Base-by-base conservation (phyloP, 257 asterid species). In the Solanum appendiculatum region DNA sequence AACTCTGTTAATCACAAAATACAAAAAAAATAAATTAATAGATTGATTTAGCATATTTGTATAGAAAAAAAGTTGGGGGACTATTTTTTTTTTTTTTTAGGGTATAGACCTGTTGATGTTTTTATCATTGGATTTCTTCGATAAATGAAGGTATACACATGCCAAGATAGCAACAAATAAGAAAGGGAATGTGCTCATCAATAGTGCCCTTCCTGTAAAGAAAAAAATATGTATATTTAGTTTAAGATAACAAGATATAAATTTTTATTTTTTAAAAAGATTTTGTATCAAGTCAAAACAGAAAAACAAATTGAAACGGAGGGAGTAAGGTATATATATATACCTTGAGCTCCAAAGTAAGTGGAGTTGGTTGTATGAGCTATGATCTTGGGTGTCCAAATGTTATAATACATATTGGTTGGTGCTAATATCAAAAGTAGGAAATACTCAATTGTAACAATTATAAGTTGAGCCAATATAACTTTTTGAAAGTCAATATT, bases 301-400 rank as follows among this genome's bases (percentile, higher is more conserved):
- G 1, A 20, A 2, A 23, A 1, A 23, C 0, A 20, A 8, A 7
- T 56, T 56, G 25, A 56, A 7, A 56, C 12, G 11, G 2, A 7
- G 13, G n/a, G 10, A 54, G n/a, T 54, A 54, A 20, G 7, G 9
- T 9, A 40, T 40, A 40, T 20, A 54, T 54, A 16, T 51, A 7
- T 63, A 94, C 98, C 99, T 92, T 94, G 97, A 40, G 92, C 82
- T 87, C 98, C 99, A 84, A 94, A 96, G 90, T 86, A 95, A 75
- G 99, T 95, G 89, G 98, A 86, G 40, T 89, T 64, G 34, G 60
- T 20, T 13, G 95, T 85, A 12, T 88, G 33, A 11, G 90, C 81
- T 86, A 89, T 87, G 85, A 96, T 89, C 73, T 88, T 73, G 7
- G 91, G 93, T 86, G 88, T 36, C 98, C 98, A 96, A 15, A 58